A percentile compares a stretch with the other conserved stretches of the same genome.
Evolutionary conservation across 108 stramenopile genomes (phyloP).

Genomic region (Nitzschia sp.): DNA sequence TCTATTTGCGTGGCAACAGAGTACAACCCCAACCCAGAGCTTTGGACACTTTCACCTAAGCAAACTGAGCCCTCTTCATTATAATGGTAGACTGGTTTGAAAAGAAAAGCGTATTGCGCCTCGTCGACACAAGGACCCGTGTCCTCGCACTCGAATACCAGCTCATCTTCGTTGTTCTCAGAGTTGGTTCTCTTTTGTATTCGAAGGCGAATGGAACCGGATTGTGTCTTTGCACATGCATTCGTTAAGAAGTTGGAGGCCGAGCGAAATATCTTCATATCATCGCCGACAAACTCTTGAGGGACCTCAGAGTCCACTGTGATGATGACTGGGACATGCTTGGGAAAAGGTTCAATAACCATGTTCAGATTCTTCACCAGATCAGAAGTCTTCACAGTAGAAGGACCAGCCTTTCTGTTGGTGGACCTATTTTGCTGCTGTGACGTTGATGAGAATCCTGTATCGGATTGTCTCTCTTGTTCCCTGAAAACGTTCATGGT

Average conservation of each 20-base stretch:
- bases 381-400: constrained; percentile 24
- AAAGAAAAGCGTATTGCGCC: constrained; percentile 56
- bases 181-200: constrained; percentile 30
- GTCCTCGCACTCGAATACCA: constrained; percentile 64
- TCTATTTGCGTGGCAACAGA: constrained; percentile 56
- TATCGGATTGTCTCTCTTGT: background rate
- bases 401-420: constrained; percentile 5
- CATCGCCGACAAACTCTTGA: constrained; percentile 49
- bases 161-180: constrained; percentile 15
- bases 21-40: constrained; percentile 48
- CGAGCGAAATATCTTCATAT: constrained; percentile 69
- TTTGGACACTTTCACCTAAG: background rate
- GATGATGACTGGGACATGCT: constrained; percentile 58
- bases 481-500: constrained; percentile 64
- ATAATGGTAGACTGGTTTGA: constrained; percentile 46
- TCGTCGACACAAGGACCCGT: constrained; percentile 60
- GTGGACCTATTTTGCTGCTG: too few species aligned
- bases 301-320: constrained; percentile 53
- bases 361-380: constrained; percentile 55
- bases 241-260: constrained; percentile 79
- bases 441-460: background rate
- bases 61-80: background rate
- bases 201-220: constrained; percentile 56
- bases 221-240: constrained; percentile 60
- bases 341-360: constrained; percentile 65